These are phyloP conservation scores for Linnemannia elongata DNA, from an alignment of 192 early-diverging fungal species.

Conservation along the genomic window DNA sequence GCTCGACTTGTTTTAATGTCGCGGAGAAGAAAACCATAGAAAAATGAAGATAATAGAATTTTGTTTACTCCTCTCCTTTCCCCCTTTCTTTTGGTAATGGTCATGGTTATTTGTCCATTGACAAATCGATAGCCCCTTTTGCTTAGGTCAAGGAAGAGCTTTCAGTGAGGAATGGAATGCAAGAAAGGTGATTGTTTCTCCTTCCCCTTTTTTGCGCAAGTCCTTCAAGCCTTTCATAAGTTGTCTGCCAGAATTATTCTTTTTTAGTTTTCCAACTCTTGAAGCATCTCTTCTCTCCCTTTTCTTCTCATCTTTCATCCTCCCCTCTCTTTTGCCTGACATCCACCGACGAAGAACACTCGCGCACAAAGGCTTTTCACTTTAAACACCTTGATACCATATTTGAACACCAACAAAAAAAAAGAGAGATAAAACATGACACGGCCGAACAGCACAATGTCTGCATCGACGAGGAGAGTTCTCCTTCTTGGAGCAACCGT, in stretches of 20 bases:
- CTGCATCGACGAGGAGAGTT: background rate
- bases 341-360: background rate
- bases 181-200: background rate
- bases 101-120: background rate
- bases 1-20: slow-evolving; percentile 38
- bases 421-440: background rate
- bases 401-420: background rate
- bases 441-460: background rate
- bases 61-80: background rate
- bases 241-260: background rate
- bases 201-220: background rate
- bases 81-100: too few species aligned
- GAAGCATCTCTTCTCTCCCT: background rate
- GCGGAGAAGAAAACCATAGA: background rate
- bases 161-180: background rate
- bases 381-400: background rate
- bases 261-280: background rate
- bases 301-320: background rate
- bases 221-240: background rate
- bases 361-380: background rate
- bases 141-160: too few species aligned
- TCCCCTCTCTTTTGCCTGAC: background rate
- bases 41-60: background rate
- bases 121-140: background rate
- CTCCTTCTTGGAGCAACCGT: slow-evolving; percentile 7